Evolutionary conservation across 331 rosid species (phyloP).

Genomic region (Phaseolus coccineus): DNA sequence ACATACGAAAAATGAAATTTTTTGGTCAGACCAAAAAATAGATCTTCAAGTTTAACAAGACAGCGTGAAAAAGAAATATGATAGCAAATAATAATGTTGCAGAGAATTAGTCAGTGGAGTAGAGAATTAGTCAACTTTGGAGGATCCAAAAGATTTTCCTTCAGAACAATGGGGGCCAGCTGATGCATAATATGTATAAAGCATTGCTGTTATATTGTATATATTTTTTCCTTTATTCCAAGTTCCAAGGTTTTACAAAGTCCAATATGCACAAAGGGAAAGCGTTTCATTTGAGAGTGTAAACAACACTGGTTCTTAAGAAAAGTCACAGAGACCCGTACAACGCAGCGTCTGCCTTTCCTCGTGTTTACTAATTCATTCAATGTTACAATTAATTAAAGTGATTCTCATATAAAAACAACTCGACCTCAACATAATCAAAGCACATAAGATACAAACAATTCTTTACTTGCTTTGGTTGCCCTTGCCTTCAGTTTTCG

Average conservation of each 20-base stretch:
- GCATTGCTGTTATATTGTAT: not conserved
- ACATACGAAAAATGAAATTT: not conserved
- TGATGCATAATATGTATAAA: too few species aligned
- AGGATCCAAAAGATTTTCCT: constrained; percentile 7
- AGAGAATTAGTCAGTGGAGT: not conserved
- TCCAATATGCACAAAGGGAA: constrained; percentile 2
- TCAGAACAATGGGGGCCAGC: not conserved
- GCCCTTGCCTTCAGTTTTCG: not conserved
- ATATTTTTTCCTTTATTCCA: not conserved
- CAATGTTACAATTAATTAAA: not conserved
- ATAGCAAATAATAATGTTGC: not conserved
- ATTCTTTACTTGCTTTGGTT: constrained; percentile 22
- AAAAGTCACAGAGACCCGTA: constrained; percentile 5
- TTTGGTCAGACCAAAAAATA: not conserved
- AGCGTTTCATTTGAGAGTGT: constrained; percentile 5
- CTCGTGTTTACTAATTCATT: constrained; percentile 29
- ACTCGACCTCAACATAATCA: constrained; percentile 32
- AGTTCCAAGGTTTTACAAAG: not conserved
- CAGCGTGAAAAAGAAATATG: too few species aligned
- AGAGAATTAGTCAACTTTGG: constrained; percentile 30
- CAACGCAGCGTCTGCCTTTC: constrained; percentile 38
- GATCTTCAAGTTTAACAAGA: not conserved
- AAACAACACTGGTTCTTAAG: not conserved
- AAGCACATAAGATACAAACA: not conserved
- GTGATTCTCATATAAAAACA: constrained; percentile 20